Evolutionary conservation across 805 yeast genomes (phyloP).

Genomic region (Nematodospora valgi): DNA sequence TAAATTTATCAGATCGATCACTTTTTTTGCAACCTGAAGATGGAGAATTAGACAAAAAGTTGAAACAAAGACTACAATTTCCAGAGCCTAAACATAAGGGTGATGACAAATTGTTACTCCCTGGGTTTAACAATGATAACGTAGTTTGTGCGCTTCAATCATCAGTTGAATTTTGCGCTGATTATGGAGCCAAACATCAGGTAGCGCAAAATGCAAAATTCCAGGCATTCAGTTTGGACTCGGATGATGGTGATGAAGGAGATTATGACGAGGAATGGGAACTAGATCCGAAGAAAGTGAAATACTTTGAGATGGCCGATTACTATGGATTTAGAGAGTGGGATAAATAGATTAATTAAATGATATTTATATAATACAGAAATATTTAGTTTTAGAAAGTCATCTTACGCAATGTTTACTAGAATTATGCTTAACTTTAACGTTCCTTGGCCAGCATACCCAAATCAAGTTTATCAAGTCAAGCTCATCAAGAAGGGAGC

Average conservation of each 20-base stretch:
- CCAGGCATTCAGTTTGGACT: background rate
- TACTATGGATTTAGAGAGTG: constrained; percentile 6
- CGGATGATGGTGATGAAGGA: background rate
- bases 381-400: too few species aligned
- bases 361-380: too few species aligned
- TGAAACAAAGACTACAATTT: background rate
- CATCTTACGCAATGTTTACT: too few species aligned
- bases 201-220: too few species aligned
- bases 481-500: too few species aligned
- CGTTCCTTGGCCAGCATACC: too few species aligned
- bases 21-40: constrained; percentile 7
- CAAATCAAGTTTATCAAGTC: too few species aligned
- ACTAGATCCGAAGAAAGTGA: constrained; percentile 2
- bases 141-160: constrained; percentile 28
- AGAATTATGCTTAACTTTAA: too few species aligned
- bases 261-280: background rate
- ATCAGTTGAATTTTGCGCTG: constrained; percentile 24
- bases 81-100: constrained; percentile 1
- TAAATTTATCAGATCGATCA: constrained; percentile 10
- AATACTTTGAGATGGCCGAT: constrained; percentile 5
- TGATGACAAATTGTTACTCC: constrained; percentile 1
- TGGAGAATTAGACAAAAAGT: background rate
- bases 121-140: constrained; percentile 21
- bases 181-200: constrained; percentile 4
- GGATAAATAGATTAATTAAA: too few species aligned